Evolutionary conservation across 2,329 filamentous ascomycete genomes (phyloP).

Genomic region (Claviceps spartinae): DNA sequence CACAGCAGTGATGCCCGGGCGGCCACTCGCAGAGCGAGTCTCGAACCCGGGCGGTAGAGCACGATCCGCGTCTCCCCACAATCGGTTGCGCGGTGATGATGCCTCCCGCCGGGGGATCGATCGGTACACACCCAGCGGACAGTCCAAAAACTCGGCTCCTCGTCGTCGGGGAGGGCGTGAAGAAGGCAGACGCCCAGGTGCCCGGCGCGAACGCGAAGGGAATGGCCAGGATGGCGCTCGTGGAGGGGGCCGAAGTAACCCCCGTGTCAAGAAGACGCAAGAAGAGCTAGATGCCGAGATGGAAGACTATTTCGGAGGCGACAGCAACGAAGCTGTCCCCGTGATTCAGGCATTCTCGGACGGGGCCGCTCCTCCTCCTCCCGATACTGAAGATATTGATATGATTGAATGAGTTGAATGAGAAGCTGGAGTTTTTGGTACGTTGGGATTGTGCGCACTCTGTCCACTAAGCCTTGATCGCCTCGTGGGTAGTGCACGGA

Average conservation of each 20-base stretch:
- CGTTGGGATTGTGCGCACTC: background rate
- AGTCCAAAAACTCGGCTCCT: conserved; percentile 46
- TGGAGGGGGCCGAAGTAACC: conserved; percentile 26
- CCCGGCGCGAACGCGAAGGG: conserved; percentile 26
- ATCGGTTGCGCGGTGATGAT: conserved; percentile 37
- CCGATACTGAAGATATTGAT: conserved; percentile 45
- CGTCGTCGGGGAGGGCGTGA: conserved; percentile 37
- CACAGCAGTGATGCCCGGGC: conserved; percentile 38
- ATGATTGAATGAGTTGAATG: conserved; percentile 59
- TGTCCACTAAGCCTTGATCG: background rate
- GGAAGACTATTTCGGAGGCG: conserved; percentile 72
- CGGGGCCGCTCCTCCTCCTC: conserved; percentile 18
- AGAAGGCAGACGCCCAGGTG: conserved; percentile 37
- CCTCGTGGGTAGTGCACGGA: too few species aligned
- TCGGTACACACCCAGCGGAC: conserved; percentile 57
- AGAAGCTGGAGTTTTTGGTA: background rate
- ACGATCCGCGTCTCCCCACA: conserved; percentile 45
- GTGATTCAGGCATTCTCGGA: conserved; percentile 16
- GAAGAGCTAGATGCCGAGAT: conserved; percentile 94
- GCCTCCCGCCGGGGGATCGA: conserved; percentile 58
- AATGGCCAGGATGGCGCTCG: conserved; percentile 22
- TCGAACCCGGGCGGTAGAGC: conserved; percentile 42
- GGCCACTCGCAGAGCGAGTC: conserved; percentile 47
- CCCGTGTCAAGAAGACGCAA: conserved; percentile 68
- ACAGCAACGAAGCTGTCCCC: conserved; percentile 20